Base-by-base conservation (phyloP, 352 stramenopile genomes). In the Pythium monospermum region DNA sequence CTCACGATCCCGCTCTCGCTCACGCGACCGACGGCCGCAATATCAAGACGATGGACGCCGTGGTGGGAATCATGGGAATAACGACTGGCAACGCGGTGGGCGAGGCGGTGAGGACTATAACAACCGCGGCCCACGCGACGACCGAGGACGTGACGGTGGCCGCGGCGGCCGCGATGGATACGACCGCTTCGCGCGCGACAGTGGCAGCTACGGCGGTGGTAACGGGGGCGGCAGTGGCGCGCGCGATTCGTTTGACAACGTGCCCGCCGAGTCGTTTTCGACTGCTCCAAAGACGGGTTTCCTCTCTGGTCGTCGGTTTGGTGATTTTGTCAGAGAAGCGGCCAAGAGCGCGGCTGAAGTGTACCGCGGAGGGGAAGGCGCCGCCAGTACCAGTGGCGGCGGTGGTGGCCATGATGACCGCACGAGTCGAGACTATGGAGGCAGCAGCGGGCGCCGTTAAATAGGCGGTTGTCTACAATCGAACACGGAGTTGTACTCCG, bases 331-430 rank as follows among this genome's bases (percentile, higher is more conserved):
- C 23, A 54, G 48, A n/a, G 49, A 64, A 13, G 56, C 56, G 16
- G 56, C 56, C 25, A 64, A 64, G 37, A 64, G 48, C 26, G 56
- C 56, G 4, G 56, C 56, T 4, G 49, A 54, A n/a, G 48, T 50
- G 36, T 64, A 52, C 36, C 49, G 31, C 21, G 27, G 48, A 57
- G 32, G 46, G 57, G 28, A 46, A 61, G 39, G 53, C 53, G 25
- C 38, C 35, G 18, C 41, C 39, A 11, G 41, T 53, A n/a, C n/a
- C n/a, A n/a, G n/a, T n/a, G n/a, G n/a, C 2, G n/a, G 46, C 23
- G 26, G 37, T 35, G 64, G 70, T 53, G 76, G 69, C 26, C 73
- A 83, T 36, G 77, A 85, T 22, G 77, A 85, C 46, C 74, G 74
- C 46, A 71, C 59, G 45, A 70, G 61, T 31, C 75, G 75, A 46